Base-by-base conservation (phyloP, 495 filamentous ascomycete genomes). In the Venustampulla echinocandica region DNA sequence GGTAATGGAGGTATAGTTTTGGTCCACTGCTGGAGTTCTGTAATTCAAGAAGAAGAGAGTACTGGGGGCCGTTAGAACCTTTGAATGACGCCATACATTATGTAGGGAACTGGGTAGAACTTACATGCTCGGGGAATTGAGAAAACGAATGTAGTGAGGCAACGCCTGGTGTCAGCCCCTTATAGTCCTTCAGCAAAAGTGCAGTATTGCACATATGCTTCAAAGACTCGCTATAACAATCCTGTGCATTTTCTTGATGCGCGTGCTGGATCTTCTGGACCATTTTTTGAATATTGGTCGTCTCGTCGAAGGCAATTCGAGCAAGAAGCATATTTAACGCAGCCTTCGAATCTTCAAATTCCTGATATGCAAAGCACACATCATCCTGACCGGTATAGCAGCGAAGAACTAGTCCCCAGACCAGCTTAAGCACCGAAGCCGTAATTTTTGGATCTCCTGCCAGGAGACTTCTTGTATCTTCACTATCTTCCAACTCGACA, bases 391-490 rank as follows among this genome's bases (percentile, higher is more conserved):
- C 63, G 0, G 73, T 76, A 50, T 76, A 74, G 10, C 59, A 59
- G 19, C 66, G 65, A 11, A 80, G 64, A 0, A 79, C 70, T 10
- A 80, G 58, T 1, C 71, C 72, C 78, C 78, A 81, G 4, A 66
- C 71, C 24, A 74, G 63, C 19, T 79, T 63, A 3, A 75, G 63
- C 15, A 68, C 33, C 13, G 33, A 35, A n/a, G 33, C 13, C 11
- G 18, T n/a, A 7, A 15, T 15, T n/a, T n/a, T 10, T 35, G 33
- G 33, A 35, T 35, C 33, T 35, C n/a, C 4, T 15, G 18, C 13
- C 11, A 35, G 33, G n/a, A 35, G 5, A 35, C n/a, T n/a, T n/a
- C n/a, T n/a, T n/a, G n/a, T n/a, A n/a, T n/a, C n/a, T n/a, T n/a
- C n/a, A n/a, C n/a, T n/a, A n/a, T n/a, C n/a, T n/a, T n/a, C n/a